Evolutionary conservation across 108 stramenopile species (phyloP), one percentile per base, ranked within the genome.

Genomic region (Skeletonema costatum): DNA sequence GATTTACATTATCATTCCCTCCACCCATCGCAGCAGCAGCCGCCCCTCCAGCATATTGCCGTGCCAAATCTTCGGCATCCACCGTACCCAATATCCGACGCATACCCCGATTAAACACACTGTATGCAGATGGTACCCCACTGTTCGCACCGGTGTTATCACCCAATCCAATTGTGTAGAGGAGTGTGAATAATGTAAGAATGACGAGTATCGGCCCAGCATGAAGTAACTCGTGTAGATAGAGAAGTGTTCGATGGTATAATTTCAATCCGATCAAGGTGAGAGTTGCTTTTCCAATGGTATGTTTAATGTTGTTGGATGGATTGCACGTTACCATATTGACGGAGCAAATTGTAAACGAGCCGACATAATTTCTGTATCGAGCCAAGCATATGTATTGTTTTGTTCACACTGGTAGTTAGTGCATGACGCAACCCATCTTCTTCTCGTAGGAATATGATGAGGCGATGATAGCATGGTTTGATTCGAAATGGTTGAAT

Each of bases 41-140:
- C 29, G 82, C 88, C 25, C 85, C 86, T 2, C 90, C 93, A 11
- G 90, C 89, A 80, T 90, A 92, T 68, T 95, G 92, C 3, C 86
- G 68, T 42, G 92, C 70, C 48, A 95, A 68, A 3, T 81, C 84
- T 58, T 95, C 90, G 21, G 74, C 92, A 85, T 95, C 92, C 8
- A 92, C 83, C 16, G 81, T 74, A 56, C 94, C 94, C 66, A 95
- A 39, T 11, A 95, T 60, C 58, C 89, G 81, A 67, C 83, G 80
- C 76, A 91, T 86, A 4, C 94, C 92, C 11, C 89, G 80, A 87
- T 95, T 95, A 67, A 95, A 95, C 2, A 93, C 94, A 33, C 85
- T 72, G 58, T 95, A 95, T 3, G 94, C 94, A 16, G 86, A 88
- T 11, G 92, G 58, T 50, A 87, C 65, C n/a, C 83, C 84, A n/a